Evolutionary conservation across 352 stramenopile species (phyloP).

Genomic region (Thraustochytrium aureum): DNA sequence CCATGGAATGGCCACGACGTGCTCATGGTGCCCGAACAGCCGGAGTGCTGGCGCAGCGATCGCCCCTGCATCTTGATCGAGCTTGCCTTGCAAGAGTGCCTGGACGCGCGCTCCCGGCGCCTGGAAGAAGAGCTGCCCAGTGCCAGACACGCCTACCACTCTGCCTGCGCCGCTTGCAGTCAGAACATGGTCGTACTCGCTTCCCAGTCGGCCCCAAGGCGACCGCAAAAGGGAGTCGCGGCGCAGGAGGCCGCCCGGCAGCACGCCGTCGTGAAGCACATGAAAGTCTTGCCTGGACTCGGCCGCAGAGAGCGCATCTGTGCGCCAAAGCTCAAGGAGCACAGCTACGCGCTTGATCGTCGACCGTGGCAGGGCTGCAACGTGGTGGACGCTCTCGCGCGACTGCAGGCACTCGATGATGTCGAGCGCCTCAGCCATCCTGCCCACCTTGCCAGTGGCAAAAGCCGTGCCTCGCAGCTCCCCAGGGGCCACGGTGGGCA

Average conservation of each 20-base stretch:
- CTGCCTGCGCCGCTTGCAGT: neutral
- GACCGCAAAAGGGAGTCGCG: neutral
- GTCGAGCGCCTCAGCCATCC: neutral
- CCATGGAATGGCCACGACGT: neutral
- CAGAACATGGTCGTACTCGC: neutral
- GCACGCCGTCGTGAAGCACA: neutral
- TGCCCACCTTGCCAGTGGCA: neutral
- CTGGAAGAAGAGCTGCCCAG: neutral
- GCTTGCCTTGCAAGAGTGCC: neutral
- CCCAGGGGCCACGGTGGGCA: neutral
- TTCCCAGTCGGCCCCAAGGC: neutral
- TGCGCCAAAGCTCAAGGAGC: neutral
- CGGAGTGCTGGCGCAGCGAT: neutral
- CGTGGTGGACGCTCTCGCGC: neutral
- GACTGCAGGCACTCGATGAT: conserved; percentile 2
- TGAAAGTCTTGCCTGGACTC: neutral
- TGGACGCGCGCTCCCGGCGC: neutral
- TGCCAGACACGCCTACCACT: neutral
- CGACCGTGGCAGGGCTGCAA: neutral
- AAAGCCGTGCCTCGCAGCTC: neutral
- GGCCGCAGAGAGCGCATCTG: neutral
- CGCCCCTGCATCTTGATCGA: neutral
- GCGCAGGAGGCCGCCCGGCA: neutral
- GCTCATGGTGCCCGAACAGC: neutral
- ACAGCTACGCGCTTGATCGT: neutral